Evolutionary conservation across 495 filamentous ascomycete species (phyloP).

Genomic region (Massariosphaeria phaeospora): DNA sequence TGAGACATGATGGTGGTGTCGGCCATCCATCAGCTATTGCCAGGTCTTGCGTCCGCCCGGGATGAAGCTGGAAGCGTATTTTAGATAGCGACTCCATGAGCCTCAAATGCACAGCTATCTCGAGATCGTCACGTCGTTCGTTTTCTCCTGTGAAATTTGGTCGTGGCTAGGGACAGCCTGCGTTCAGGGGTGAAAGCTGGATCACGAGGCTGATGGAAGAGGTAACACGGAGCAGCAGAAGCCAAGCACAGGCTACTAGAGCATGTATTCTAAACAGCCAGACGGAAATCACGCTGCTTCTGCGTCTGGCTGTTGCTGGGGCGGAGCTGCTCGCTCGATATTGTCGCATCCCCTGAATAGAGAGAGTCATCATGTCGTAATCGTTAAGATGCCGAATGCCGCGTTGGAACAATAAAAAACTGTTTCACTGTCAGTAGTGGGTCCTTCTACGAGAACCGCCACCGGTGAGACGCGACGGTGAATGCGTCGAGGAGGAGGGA

Average conservation of each 20-base stretch:
- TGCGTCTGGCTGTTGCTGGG: no score
- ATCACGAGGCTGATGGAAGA: background rate
- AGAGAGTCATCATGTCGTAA: no score
- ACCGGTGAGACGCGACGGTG: no score
- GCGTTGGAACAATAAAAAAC: no score
- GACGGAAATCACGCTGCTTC: no score
- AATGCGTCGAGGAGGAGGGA: background rate
- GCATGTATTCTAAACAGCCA: no score
- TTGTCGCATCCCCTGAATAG: no score
- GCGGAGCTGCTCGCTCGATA: no score
- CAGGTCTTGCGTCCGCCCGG: conserved; percentile 3
- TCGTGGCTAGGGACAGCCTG: background rate
- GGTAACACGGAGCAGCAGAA: background rate
- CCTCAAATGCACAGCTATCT: conserved; percentile 2
- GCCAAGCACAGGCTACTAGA: background rate
- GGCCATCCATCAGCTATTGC: background rate
- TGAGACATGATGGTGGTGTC: no score
- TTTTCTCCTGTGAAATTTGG: background rate
- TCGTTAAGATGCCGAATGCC: no score
- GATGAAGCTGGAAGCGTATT: background rate
- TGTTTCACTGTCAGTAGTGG: no score
- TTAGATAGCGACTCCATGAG: conserved; percentile 12
- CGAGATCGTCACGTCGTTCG: background rate
- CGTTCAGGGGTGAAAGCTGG: conserved; percentile 3
- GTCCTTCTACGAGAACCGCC: no score